Evolutionary conservation across 345 rosid genomes (phyloP), one percentile per base, ranked within the genome.

Genomic region (Cardamine occulta): DNA sequence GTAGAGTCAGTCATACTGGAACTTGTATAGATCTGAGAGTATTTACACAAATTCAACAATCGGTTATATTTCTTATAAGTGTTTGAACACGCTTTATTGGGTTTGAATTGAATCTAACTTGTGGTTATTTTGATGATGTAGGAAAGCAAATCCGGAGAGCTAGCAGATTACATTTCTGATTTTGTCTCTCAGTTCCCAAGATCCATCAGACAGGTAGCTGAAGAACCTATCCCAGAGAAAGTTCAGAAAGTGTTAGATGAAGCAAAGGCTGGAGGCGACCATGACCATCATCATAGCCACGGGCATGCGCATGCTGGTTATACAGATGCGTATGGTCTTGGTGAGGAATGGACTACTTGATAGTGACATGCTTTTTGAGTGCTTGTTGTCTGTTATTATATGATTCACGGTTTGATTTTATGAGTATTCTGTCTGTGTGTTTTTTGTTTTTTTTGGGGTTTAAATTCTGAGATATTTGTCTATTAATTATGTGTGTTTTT

Each of bases 171-270:
- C 19, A 82, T 94, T 48, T 68, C 74, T 5, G 64, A 74, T 17
- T 89, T 91, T 24, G 85, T 94, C 15, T 82, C 91, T 76, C 85
- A 82, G 9, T 78, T 94, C 26, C 95, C 98, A 0, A 87, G 74
- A 79, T 76, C 92, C 17, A 67, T 66, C 18, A 84, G 85, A 83
- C 78, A 73, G 66, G 85, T 66, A 5, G 68, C 74, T 72, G 89
- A 86, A 75, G 91, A 94, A 78, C 77, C 79, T 31, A 69, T 72
- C 52, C 85, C 70, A 14, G 76, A 80, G 66, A 83, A 71, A 62
- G 81, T 72, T 62, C 72, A 76, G 74, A 86, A 79, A 79, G 47
- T 82, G 80, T 66, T 87, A 32, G 85, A 89, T 51, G 89, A 89
- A 76, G 91, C 87, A 63, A 81, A 74, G 68, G 83, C 57, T 14